Evolutionary conservation across 352 stramenopile species (phyloP), one percentile per base, ranked within the genome.

Genomic region (Pythium angustatum): DNA sequence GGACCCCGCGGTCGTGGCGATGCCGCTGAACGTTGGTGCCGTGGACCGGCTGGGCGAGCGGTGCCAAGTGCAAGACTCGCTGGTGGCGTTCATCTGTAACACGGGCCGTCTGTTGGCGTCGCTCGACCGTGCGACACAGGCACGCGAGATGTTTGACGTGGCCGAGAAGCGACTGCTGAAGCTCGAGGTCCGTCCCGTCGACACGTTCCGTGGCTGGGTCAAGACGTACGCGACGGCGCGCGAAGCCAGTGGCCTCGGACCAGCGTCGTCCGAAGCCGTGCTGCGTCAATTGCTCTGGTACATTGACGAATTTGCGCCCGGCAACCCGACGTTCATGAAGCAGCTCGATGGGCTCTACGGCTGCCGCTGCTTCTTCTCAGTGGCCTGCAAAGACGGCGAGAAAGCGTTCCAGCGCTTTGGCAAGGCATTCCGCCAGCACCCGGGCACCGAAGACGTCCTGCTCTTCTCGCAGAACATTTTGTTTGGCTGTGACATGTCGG

Each of bases 81-180:
- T 56, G 22, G 14, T 66, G 19, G 17, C 26, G 22, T 66, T 60
- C 50, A 27, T 57, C 36, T 27, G 33, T 27, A 47, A 58, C 49
- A 51, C 38, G 24, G 59, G 48, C 14, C 49, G 52, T 17, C 31
- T 66, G 24, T 34, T 66, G 19, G 48, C 27, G 22, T 55, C 49
- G 10, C 43, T 40, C 4, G 48, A 66, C 14, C 49, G 59, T 11
- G 31, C 38, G 14, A 66, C 45, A 8, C 59, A 66, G 44, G 59
- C 59, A n/a, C 59, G 59, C n/a, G 59, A 66, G 38, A 44, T 66
- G 34, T 41, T 66, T 27, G 59, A 59, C 33, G 33, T 66, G 31
- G 59, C 59, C 24, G 59, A 66, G 36, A 66, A 66, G 59, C 59
- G 59, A 1, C 40, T 66, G 50, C 50, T 66, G 21, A 66, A 66